Evolutionary conservation across 225 moss, liverwort and hornwort genomes (phyloP).

Genomic region (Takakia lepidozioides): DNA sequence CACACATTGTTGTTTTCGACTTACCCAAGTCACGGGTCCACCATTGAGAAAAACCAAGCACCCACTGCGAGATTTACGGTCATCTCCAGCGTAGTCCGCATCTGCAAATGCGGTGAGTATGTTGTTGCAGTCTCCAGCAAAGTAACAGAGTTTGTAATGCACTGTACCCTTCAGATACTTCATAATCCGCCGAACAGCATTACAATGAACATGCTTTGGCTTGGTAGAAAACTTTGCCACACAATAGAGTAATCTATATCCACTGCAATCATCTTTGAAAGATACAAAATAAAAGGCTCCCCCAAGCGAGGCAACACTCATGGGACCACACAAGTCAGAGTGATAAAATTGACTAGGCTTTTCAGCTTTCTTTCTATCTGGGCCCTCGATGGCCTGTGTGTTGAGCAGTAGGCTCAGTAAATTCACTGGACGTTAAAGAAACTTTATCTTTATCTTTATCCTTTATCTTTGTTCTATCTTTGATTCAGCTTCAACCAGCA

Average conservation of each 20-base stretch:
- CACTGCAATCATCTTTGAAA: constrained; percentile 3
- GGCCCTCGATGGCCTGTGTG: no score
- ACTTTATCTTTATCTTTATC: no score
- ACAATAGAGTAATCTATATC: background rate
- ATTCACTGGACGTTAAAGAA: no score
- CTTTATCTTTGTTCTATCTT: no score
- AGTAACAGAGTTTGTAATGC: background rate
- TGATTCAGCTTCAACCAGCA: no score
- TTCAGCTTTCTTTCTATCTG: background rate
- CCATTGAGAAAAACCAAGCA: background rate
- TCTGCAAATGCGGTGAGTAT: background rate
- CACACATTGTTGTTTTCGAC: background rate
- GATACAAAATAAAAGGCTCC: background rate
- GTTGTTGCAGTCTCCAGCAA: background rate
- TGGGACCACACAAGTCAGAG: background rate
- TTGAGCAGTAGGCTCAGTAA: no score
- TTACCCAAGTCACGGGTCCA: background rate
- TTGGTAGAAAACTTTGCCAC: no score
- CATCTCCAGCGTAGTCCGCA: background rate
- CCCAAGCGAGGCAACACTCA: background rate
- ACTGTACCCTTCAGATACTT: background rate
- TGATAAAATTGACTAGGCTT: background rate
- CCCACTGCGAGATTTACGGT: background rate
- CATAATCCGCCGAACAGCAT: background rate
- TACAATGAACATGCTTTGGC: background rate